Base-by-base conservation (phyloP, 441 rosid genomes). In the Lepidium campestre region DNA sequence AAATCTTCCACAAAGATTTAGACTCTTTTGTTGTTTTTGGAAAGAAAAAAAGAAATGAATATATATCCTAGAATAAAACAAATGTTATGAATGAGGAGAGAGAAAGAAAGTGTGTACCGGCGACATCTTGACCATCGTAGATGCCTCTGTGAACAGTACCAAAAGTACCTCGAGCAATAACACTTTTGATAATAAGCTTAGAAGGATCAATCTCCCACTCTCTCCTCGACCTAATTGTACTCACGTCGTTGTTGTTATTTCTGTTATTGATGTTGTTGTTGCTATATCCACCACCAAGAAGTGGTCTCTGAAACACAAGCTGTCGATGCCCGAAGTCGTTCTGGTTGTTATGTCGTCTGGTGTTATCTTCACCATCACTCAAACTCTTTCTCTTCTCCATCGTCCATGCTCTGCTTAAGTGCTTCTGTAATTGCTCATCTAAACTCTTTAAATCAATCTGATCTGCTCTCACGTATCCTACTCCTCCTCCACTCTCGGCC, bases 151-250 rank as follows among this genome's bases (percentile, higher is more conserved):
- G 97, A 79, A 93, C 96, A 57, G 88, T 83, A 10, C 97, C 96
- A 60, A 93, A 93, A 71, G 96, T 85, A 72, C 98, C 98, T 25
- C 97, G 85, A 39, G 94, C 97, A 64, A 93, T 85, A 67, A 82
- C 91, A 73, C 77, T 46, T 84, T 80, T 90, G 79, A 90, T 72
- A 8, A 83, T 42, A 44, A 93, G 96, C 80, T 87, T 87, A 57
- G 90, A 79, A 59, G 94, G 91, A 66, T 93, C 97, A 79, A 93
- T 87, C 85, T 93, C 97, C 98, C 96, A 90, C 48, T 83, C 98
- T 79, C 81, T 85, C 53, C 88, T 85, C 20, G 76, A 58, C 60
- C 48, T 55, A 14, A 14, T 58, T n/a, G n/a, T n/a, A n/a, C n/a
- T n/a, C 44, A 60, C 76, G 56, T 66, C 36, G 42, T 45, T 57